These are phyloP conservation scores for Aspergillus costaricaensis DNA, from an alignment of 2,329 filamentous ascomycete species.

Conservation along the genomic window DNA sequence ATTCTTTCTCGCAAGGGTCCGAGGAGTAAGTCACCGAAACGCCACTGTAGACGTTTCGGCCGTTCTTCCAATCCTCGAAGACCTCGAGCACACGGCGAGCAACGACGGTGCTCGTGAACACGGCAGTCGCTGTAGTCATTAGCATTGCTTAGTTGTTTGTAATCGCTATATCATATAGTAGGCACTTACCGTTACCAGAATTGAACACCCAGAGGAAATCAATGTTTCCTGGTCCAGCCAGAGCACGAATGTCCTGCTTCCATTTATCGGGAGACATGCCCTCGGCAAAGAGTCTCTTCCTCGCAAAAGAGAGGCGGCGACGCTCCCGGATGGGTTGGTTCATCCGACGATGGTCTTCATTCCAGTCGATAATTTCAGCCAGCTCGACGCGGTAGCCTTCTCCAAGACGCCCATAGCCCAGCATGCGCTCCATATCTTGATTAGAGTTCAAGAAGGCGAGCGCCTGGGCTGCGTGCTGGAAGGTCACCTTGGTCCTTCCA, in stretches of 20 bases:
- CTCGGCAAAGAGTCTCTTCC: constrained; percentile 40
- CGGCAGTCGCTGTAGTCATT: constrained; percentile 36
- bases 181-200: constrained; percentile 43
- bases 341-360: constrained; percentile 39
- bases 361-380: constrained; percentile 36
- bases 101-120: constrained; percentile 41
- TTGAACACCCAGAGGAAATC: constrained; percentile 48
- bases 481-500: constrained; percentile 38
- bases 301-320: constrained; percentile 45
- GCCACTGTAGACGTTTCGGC: constrained; percentile 33
- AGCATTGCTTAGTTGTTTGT: constrained; percentile 10
- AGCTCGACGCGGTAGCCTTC: constrained; percentile 30
- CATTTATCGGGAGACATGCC: constrained; percentile 37
- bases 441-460: constrained; percentile 37
- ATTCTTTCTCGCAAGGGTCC: constrained; percentile 44
- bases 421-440: constrained; percentile 27
- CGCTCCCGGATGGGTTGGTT: constrained; percentile 39
- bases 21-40: constrained; percentile 41
- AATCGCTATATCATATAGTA: too few species aligned
- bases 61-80: constrained; percentile 33
- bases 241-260: constrained; percentile 36
- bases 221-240: constrained; percentile 39
- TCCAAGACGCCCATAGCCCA: constrained; percentile 39
- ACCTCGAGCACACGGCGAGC: constrained; percentile 37
- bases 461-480: constrained; percentile 42